A percentile compares a stretch with the other conserved stretches of the same genome.
These are phyloP conservation scores for Rhizopogon roseolus DNA, from an alignment of 768 basidiomycete species.

Conservation along the genomic window DNA sequence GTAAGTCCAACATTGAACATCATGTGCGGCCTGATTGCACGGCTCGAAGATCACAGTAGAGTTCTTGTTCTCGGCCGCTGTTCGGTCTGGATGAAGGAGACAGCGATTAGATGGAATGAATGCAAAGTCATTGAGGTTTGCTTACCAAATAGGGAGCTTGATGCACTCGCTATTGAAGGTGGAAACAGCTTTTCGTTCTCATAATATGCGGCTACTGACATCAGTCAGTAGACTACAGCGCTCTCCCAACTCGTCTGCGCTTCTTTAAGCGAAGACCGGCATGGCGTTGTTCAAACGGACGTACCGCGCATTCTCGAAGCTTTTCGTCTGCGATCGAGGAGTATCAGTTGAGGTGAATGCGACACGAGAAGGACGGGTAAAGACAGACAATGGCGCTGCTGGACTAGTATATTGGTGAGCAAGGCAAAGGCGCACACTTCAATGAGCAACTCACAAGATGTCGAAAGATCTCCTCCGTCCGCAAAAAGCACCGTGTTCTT, in stretches of 20 bases:
- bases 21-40: slow-evolving; percentile 4
- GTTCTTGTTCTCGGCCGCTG: slow-evolving; percentile 15
- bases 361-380: too few relatives aligned
- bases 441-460: too few relatives aligned
- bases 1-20: neutral
- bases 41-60: neutral
- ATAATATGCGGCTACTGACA: neutral
- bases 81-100: slow-evolving; percentile 28
- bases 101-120: slow-evolving; percentile 14
- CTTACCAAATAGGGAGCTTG: slow-evolving; percentile 59
- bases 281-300: slow-evolving; percentile 81
- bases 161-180: slow-evolving; percentile 63
- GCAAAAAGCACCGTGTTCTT: too few relatives aligned
- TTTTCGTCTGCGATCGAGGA: slow-evolving; percentile 57
- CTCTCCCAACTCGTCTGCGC: slow-evolving; percentile 64
- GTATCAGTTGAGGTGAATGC: slow-evolving; percentile 51
- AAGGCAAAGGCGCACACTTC: too few relatives aligned
- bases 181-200: neutral
- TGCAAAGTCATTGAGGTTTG: slow-evolving; percentile 53
- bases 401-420: too few relatives aligned
- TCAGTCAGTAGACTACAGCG: slow-evolving; percentile 43
- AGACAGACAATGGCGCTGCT: too few relatives aligned
- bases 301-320: slow-evolving; percentile 80
- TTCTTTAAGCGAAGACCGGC: slow-evolving; percentile 75
- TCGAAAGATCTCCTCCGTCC: too few relatives aligned